Evolutionary conservation across 345 rosid genomes (phyloP).

Genomic region (Fremontodendron californicum): DNA sequence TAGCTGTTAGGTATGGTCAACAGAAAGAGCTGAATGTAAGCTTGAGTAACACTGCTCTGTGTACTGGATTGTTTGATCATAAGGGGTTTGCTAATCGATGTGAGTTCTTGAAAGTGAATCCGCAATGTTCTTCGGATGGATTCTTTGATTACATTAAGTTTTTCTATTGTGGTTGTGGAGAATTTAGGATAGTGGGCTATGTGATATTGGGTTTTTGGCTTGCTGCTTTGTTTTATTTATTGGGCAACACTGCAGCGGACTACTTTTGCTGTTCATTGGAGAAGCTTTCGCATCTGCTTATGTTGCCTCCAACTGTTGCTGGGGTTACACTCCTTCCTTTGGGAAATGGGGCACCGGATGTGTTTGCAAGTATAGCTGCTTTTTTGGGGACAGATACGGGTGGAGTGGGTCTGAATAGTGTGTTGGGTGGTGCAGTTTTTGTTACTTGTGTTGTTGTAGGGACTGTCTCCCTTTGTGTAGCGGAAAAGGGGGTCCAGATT

Average conservation of each 20-base stretch:
- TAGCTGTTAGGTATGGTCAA: slow-evolving; percentile 18
- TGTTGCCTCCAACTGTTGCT: slow-evolving; percentile 77
- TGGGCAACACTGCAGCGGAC: slow-evolving; percentile 94
- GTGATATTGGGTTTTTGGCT: slow-evolving; percentile 64
- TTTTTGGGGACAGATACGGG: slow-evolving; percentile 76
- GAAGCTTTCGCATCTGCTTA: slow-evolving; percentile 74
- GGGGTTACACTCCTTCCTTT: slow-evolving; percentile 88
- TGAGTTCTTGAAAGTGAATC: slow-evolving; percentile 54
- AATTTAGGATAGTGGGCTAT: slow-evolving; percentile 47
- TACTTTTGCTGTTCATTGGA: slow-evolving; percentile 86
- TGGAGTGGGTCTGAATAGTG: slow-evolving; percentile 85
- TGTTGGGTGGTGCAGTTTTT: slow-evolving; percentile 86
- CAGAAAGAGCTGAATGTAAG: slow-evolving; percentile 23
- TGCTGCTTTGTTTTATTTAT: slow-evolving; percentile 66
- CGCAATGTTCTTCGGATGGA: slow-evolving; percentile 63
- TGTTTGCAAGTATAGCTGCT: slow-evolving; percentile 90
- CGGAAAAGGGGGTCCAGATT: slow-evolving; percentile 57
- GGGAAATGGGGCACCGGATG: slow-evolving; percentile 96
- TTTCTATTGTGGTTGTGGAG: slow-evolving; percentile 65
- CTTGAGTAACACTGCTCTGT: slow-evolving; percentile 26
- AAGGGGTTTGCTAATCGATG: slow-evolving; percentile 44
- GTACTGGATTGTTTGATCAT: slow-evolving; percentile 44
- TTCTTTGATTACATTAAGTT: slow-evolving; percentile 74
- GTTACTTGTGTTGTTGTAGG: slow-evolving; percentile 90
- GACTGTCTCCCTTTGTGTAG: slow-evolving; percentile 61